These are phyloP conservation scores for Lachancea cidri DNA, from an alignment of 805 yeast species.

Conservation along the genomic window DNA sequence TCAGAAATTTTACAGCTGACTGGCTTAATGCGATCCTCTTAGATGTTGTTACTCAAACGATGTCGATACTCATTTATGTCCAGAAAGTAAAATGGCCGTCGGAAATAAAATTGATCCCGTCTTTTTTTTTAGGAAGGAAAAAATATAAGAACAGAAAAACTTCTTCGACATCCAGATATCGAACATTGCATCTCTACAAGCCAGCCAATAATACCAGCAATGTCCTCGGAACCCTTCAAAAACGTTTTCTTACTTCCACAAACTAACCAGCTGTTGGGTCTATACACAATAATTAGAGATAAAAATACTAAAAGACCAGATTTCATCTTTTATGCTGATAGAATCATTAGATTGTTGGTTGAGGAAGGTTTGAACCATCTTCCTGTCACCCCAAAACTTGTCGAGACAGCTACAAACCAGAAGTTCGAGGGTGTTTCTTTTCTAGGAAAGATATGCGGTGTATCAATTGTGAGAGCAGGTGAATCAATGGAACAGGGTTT, in stretches of 20 bases:
- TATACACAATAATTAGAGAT: slow-evolving; percentile 88
- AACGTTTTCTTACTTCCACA: slow-evolving; percentile 71
- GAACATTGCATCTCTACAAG: not conserved
- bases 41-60: too few species aligned
- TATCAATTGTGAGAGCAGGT: slow-evolving; percentile 96
- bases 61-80: not conserved
- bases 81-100: not conserved
- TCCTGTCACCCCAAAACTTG: slow-evolving; percentile 68
- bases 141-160: not conserved
- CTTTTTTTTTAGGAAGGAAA: not conserved
- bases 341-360: slow-evolving; percentile 88
- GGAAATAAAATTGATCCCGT: not conserved
- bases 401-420: slow-evolving; percentile 74
- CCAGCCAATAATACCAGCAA: slow-evolving; percentile 3
- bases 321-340: slow-evolving; percentile 90
- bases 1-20: too few species aligned
- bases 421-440: slow-evolving; percentile 72
- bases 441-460: slow-evolving; percentile 94
- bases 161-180: not conserved
- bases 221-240: slow-evolving; percentile 32
- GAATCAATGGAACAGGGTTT: slow-evolving; percentile 99
- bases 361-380: slow-evolving; percentile 93
- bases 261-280: slow-evolving; percentile 82
- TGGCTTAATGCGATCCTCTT: too few species aligned
- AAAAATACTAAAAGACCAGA: slow-evolving; percentile 78